These are phyloP conservation scores for Ophiostoma ips DNA, from an alignment of 2,329 filamentous ascomycete genomes.

Conservation along the genomic window DNA sequence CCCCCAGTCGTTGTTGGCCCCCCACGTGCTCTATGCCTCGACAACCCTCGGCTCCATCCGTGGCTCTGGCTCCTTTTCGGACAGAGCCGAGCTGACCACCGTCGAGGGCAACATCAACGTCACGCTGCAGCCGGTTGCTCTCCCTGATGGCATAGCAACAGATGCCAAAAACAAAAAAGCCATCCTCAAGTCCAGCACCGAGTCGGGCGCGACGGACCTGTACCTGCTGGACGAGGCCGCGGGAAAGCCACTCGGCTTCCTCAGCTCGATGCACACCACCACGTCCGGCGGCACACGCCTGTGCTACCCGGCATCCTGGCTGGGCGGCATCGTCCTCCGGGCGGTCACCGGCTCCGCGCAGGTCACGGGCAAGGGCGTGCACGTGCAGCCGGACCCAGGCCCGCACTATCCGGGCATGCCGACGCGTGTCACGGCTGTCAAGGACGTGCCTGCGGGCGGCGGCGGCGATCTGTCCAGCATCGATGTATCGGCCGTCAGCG, in stretches of 20 bases:
- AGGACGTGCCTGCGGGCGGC: constrained; percentile 5
- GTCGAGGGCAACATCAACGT: constrained; percentile 23
- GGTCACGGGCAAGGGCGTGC: constrained; percentile 29
- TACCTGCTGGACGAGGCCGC: constrained; percentile 22
- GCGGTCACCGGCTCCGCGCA: constrained; percentile 25
- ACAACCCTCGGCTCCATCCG: constrained; percentile 32
- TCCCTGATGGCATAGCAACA: background rate
- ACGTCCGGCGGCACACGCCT: constrained; percentile 31
- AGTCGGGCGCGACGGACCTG: constrained; percentile 26
- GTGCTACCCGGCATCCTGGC: constrained; percentile 35
- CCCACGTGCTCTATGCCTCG: constrained; percentile 34
- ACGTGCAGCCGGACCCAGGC: constrained; percentile 20
- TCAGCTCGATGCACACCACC: constrained; percentile 29
- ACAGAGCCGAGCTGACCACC: constrained; percentile 22
- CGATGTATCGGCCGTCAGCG: constrained; percentile 3
- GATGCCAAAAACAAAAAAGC: background rate
- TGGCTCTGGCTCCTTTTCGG: constrained; percentile 27
- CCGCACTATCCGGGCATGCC: constrained; percentile 6
- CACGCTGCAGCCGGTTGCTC: background rate
- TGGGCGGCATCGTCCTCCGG: constrained; percentile 28
- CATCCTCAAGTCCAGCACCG: constrained; percentile 27
- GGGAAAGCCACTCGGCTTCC: constrained; percentile 18
- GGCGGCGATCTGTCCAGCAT: background rate
- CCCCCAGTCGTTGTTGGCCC: constrained; percentile 13
- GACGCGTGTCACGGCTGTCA: constrained; percentile 4